Evolutionary conservation across 2,329 filamentous ascomycete species (phyloP).

Genomic region (Penicillium olsonii): DNA sequence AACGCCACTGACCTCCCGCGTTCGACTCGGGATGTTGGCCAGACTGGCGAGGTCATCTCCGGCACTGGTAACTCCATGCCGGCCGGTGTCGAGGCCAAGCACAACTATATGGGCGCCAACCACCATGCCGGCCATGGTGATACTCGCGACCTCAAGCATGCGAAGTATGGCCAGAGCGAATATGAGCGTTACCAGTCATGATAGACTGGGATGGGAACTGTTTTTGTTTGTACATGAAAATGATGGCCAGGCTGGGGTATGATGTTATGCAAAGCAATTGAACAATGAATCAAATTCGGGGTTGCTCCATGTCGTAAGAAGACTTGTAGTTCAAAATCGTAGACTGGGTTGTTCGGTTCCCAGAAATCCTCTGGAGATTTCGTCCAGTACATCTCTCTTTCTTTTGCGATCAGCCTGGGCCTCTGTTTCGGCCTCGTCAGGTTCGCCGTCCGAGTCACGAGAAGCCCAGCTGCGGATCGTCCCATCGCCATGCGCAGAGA

Average conservation of each 20-base stretch:
- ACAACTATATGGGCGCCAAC: slow-evolving; percentile 26
- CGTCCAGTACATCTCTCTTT: slow-evolving; percentile 77
- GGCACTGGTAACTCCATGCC: slow-evolving; percentile 45
- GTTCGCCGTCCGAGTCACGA: slow-evolving; percentile 51
- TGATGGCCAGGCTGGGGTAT: not conserved
- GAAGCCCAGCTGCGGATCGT: slow-evolving; percentile 80
- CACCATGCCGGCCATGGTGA: slow-evolving; percentile 41
- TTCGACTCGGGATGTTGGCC: slow-evolving; percentile 36
- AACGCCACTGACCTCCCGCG: slow-evolving; percentile 52
- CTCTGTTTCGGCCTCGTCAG: slow-evolving; percentile 49
- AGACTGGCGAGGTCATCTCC: slow-evolving; percentile 41
- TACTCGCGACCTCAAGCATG: slow-evolving; percentile 42
- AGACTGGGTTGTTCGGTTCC: slow-evolving; percentile 27
- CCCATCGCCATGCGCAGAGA: slow-evolving; percentile 81
- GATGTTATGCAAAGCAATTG: slow-evolving; percentile 5
- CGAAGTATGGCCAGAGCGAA: slow-evolving; percentile 37
- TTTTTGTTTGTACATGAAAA: not conserved
- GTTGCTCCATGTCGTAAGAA: not conserved
- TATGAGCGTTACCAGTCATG: slow-evolving; percentile 34
- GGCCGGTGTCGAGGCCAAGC: slow-evolving; percentile 41
- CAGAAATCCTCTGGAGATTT: slow-evolving; percentile 77
- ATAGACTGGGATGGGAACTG: not conserved
- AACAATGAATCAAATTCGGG: not conserved
- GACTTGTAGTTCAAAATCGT: slow-evolving; percentile 1
- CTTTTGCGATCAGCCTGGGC: slow-evolving; percentile 57